These are phyloP conservation scores for Tricholoma saponaceum DNA, from an alignment of 768 basidiomycete species.

Conservation along the genomic window DNA sequence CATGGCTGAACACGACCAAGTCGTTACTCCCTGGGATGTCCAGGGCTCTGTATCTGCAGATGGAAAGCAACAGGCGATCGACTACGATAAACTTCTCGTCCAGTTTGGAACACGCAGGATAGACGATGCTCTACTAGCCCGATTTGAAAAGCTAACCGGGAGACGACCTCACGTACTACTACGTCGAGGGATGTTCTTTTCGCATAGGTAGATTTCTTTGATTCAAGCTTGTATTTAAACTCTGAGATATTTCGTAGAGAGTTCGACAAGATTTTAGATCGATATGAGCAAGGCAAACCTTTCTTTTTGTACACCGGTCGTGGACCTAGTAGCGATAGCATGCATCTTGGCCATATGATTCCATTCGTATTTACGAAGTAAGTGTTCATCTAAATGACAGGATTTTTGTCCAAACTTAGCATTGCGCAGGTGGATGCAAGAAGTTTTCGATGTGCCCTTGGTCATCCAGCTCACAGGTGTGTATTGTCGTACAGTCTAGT, in stretches of 20 bases:
- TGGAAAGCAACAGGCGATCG: constrained; percentile 89
- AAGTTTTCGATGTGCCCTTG: constrained; percentile 90
- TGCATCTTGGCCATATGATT: constrained; percentile 97
- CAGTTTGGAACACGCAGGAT: constrained; percentile 91
- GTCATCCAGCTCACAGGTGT: constrained; percentile 93
- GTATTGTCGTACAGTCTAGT: constrained; percentile 6
- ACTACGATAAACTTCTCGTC: constrained; percentile 92
- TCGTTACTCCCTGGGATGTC: constrained; percentile 98
- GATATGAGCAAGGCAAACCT: constrained; percentile 94
- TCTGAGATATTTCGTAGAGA: constrained; percentile 53
- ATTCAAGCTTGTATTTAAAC: not conserved
- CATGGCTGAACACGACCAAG: constrained; percentile 46
- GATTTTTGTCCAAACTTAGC: not conserved
- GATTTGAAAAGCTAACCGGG: constrained; percentile 92
- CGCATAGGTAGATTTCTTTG: constrained; percentile 71
- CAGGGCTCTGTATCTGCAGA: constrained; percentile 85
- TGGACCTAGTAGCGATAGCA: constrained; percentile 93
- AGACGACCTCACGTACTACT: constrained; percentile 83
- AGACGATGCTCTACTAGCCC: constrained; percentile 69
- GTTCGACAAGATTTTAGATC: constrained; percentile 88
- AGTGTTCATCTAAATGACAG: constrained; percentile 16
- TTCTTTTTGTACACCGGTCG: constrained; percentile 98
- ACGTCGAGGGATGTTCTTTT: constrained; percentile 94
- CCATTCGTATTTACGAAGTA: constrained; percentile 98
- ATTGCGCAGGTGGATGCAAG: constrained; percentile 82